Percentiles rank a stretch among this genome's conserved stretches.
phyloP scores from a whole-genome alignment of 179 eudicot genomes.

The Spergularia azorica region DNA sequence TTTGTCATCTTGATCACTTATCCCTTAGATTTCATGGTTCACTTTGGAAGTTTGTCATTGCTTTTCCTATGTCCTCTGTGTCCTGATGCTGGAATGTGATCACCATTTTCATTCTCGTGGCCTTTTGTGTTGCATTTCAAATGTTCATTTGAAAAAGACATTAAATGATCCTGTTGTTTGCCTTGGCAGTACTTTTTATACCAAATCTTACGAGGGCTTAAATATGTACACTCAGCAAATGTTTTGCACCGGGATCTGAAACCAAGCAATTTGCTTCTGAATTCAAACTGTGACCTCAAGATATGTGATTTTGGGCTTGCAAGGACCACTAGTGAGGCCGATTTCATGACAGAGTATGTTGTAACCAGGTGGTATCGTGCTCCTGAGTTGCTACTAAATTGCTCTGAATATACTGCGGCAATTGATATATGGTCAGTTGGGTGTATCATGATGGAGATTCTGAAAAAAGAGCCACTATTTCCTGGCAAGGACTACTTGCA shows the following conservation, averaged over 20 bases:
- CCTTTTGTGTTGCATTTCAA: background rate
- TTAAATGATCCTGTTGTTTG: background rate
- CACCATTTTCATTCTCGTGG: background rate
- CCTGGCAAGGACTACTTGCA: conserved; percentile 78
- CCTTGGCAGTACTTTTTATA: conserved; percentile 67
- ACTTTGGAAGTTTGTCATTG: background rate
- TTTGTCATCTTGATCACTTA: background rate
- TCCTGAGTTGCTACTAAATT: conserved; percentile 72
- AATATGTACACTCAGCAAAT: conserved; percentile 73
- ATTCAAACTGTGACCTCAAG: conserved; percentile 77
- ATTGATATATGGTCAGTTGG: conserved; percentile 89
- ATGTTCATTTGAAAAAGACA: background rate
- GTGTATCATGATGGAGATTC: conserved; percentile 78
- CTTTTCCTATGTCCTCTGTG: background rate
- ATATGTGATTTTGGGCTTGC: conserved; percentile 85
- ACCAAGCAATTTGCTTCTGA: conserved; percentile 80
- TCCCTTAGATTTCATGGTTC: background rate
- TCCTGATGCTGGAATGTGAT: background rate
- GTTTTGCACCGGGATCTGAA: conserved; percentile 80
- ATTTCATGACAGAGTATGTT: conserved; percentile 84
- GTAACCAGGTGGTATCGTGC: conserved; percentile 86
- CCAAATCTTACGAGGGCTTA: conserved; percentile 70
- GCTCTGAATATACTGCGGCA: conserved; percentile 71
- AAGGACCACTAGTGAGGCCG: conserved; percentile 72
- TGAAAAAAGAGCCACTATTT: conserved; percentile 61